Evolutionary conservation across 2,329 filamentous ascomycete genomes (phyloP), one percentile per base, ranked within the genome.

Genomic region (Fusarium bactridioides): DNA sequence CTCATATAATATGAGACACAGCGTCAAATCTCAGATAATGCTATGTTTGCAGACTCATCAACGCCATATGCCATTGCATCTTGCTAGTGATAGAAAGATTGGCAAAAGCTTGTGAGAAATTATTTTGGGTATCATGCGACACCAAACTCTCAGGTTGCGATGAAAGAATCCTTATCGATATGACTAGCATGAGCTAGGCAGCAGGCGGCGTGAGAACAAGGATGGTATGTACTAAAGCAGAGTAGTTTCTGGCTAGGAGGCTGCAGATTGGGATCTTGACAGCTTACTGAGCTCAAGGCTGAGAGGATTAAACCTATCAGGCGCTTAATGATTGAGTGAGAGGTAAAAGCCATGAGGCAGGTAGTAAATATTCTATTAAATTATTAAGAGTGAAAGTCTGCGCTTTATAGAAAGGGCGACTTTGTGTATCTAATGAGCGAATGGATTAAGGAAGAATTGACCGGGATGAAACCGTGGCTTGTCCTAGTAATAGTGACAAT

Each of bases 41-140:
- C 38, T 6, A 41, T 41, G 8, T 16, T 41, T n/a, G 38, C 31
- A 31, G 31, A 31, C 31, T 31, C 12, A 31, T 31, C 31, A 13
- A 31, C 31, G 31, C 5, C 12, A 31, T 13, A 31, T 3, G 5
- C 12, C 31, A 7, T 31, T 13, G 3, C 31, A 13, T 31, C 13
- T 38, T 38, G 37, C 21, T 10, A 41, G 10, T 41, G 6, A 10
- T 16, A 16, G 21, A 16, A 41, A 41, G 21, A 16, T 41, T n/a
- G 13, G 21, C 9, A n/a, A 10, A 10, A 16, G 10, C 9, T 41
- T 10, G 9, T 10, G 21, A 10, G 8, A 41, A 16, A n/a, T 11
- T 3, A n/a, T 16, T 7, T 1, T n/a, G 5, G 13, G 3, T 15
- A 4, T 13, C 21, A 21, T n/a, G 0, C 1, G 13, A 3, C 38